Conservation (phyloP, 2,329 filamentous ascomycete genomes). For the Penicillium sp. region DNA sequence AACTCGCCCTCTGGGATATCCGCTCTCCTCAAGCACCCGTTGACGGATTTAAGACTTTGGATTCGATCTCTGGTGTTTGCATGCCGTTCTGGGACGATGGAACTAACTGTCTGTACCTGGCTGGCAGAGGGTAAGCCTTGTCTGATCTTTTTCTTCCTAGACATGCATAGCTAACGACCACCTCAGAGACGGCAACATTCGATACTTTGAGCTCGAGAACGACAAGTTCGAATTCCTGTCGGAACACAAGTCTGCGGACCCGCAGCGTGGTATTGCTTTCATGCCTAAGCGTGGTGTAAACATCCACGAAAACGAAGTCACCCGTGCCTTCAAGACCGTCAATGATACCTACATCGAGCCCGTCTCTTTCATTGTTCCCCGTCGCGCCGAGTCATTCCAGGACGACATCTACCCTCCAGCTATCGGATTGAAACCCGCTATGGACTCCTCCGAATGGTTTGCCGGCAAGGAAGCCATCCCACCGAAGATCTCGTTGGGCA, state of each 20-base stretch:
- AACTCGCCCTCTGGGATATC: conserved; percentile 94
- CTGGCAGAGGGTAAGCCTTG: conserved; percentile 85
- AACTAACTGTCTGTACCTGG: conserved; percentile 92
- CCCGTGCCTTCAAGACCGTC: conserved; percentile 96
- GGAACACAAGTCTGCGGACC: conserved; percentile 95
- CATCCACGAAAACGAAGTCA: conserved; percentile 94
- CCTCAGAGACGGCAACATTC: conserved; percentile 90
- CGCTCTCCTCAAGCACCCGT: conserved; percentile 79
- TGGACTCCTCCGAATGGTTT: conserved; percentile 83
- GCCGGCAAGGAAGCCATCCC: conserved; percentile 82
- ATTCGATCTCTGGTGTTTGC: conserved; percentile 96
- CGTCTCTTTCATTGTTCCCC: conserved; percentile 94
- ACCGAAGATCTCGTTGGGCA: conserved; percentile 91
- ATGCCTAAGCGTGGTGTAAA: conserved; percentile 94
- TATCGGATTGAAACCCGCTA: conserved; percentile 76
- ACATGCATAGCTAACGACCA: background rate
- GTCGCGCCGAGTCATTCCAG: conserved; percentile 92
- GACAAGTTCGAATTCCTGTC: conserved; percentile 98
- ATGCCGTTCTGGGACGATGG: conserved; percentile 99
- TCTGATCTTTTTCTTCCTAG: background rate
- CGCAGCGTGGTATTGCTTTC: conserved; percentile 93
- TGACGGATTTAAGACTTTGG: conserved; percentile 85
- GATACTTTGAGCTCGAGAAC: conserved; percentile 97
- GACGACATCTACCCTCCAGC: conserved; percentile 95
- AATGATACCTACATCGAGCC: conserved; percentile 94